These are phyloP conservation scores for Alternaria sp. DNA, from an alignment of 2,329 filamentous ascomycete genomes.

Conservation along the genomic window DNA sequence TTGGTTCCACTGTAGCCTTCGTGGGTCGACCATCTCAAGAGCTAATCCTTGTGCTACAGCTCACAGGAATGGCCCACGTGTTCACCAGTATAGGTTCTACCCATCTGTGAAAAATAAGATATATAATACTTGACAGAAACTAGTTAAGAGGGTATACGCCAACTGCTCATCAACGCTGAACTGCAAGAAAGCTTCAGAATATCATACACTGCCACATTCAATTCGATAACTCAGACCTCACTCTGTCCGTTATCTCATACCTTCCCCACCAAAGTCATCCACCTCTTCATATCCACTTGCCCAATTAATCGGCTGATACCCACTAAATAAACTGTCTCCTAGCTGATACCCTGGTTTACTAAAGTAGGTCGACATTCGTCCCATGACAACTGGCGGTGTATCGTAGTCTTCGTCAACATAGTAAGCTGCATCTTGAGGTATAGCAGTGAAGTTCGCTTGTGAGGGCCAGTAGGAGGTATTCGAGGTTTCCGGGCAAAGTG, in stretches of 20 bases:
- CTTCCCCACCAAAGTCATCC: not conserved
- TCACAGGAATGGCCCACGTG: not conserved
- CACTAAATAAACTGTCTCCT: constrained; percentile 40
- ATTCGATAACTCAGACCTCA: not conserved
- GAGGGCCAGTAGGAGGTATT: constrained; percentile 10
- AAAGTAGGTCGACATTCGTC: constrained; percentile 46
- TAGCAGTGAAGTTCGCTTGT: constrained; percentile 19
- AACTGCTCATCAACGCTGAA: not conserved
- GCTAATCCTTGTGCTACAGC: not conserved
- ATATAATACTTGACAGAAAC: not conserved
- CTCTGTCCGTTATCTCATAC: not conserved
- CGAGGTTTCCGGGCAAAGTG: constrained; percentile 21
- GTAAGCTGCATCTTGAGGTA: constrained; percentile 16
- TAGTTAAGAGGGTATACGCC: not conserved
- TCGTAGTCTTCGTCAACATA: constrained; percentile 13
- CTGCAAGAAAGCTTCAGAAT: not conserved
- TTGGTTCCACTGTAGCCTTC: not conserved
- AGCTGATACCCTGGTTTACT: constrained; percentile 45
- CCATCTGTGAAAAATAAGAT: not conserved
- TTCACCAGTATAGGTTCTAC: not conserved
- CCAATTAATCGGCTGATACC: constrained; percentile 28
- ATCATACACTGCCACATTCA: not conserved
- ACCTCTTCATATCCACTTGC: not conserved
- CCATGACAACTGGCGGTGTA: constrained; percentile 41
- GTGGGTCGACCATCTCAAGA: not conserved